A percentile compares a stretch with the other conserved stretches of the same genome.
Evolutionary conservation across 2,329 filamentous ascomycete species (phyloP).

Genomic region (Nigrospora sphaerica): DNA sequence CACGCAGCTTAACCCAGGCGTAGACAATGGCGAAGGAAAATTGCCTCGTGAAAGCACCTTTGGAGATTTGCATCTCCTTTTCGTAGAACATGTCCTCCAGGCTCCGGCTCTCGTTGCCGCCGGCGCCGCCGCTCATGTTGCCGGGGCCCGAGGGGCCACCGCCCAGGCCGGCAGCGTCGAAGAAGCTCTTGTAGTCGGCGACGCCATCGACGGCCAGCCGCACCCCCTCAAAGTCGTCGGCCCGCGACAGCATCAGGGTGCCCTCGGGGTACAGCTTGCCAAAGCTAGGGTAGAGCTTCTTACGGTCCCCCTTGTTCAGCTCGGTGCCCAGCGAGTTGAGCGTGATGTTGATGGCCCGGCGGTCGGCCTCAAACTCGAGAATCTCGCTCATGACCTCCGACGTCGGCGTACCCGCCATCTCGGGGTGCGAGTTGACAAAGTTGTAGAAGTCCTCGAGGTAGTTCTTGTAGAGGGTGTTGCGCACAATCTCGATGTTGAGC

Average conservation of each 20-base stretch:
- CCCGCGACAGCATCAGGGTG: constrained; percentile 86
- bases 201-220: constrained; percentile 89
- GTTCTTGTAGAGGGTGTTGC: constrained; percentile 99
- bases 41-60: constrained; percentile 89
- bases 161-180: constrained; percentile 79
- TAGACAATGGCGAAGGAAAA: constrained; percentile 95
- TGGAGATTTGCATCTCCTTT: constrained; percentile 98
- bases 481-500: constrained; percentile 97
- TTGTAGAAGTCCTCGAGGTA: constrained; percentile 96
- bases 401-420: constrained; percentile 82
- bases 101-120: constrained; percentile 70
- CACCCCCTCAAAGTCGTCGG: constrained; percentile 92
- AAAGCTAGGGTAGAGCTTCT: constrained; percentile 91
- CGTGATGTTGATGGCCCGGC: constrained; percentile 97
- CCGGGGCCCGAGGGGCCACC: constrained; percentile 66
- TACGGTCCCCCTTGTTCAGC: constrained; percentile 84
- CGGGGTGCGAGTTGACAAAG: constrained; percentile 85
- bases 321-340: constrained; percentile 98
- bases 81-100: constrained; percentile 98
- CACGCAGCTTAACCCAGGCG: constrained; percentile 93
- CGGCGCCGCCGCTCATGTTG: constrained; percentile 77
- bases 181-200: constrained; percentile 90
- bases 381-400: constrained; percentile 94
- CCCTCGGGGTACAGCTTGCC: constrained; percentile 91
- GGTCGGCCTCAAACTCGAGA: constrained; percentile 92